A percentile compares a stretch with the other conserved stretches of the same genome.
These are phyloP conservation scores for Phaeodactylum tricornutum DNA, from an alignment of 108 stramenopile genomes.

Conservation along the genomic window DNA sequence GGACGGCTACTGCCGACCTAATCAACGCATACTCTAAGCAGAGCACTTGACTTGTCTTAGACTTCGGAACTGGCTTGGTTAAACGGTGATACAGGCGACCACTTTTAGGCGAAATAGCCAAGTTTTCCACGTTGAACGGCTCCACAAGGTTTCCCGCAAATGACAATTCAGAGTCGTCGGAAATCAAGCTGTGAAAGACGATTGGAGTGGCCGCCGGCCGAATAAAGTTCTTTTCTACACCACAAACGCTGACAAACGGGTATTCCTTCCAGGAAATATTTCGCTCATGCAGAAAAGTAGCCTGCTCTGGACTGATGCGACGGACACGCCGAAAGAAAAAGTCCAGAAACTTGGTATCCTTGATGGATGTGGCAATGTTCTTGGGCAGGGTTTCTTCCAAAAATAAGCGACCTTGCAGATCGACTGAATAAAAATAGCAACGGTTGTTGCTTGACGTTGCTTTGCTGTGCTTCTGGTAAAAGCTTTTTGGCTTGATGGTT, in stretches of 20 bases:
- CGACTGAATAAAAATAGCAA: slow-evolving; percentile 39
- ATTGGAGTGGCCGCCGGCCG: slow-evolving; percentile 40
- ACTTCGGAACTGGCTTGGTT: background rate
- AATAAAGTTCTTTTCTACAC: slow-evolving; percentile 34
- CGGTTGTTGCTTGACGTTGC: too few species aligned
- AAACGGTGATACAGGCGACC: slow-evolving; percentile 31
- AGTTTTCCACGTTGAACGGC: slow-evolving; percentile 15
- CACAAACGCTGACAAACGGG: slow-evolving; percentile 37
- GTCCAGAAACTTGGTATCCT: slow-evolving; percentile 30
- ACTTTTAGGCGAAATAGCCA: slow-evolving; percentile 20
- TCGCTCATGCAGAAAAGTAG: slow-evolving; percentile 4
- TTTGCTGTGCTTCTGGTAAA: slow-evolving; percentile 16
- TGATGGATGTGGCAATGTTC: slow-evolving; percentile 47
- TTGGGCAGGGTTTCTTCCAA: slow-evolving; percentile 41
- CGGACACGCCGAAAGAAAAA: slow-evolving; percentile 32
- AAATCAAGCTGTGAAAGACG: slow-evolving; percentile 29
- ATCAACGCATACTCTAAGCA: slow-evolving; percentile 22
- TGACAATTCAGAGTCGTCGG: background rate
- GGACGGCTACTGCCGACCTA: slow-evolving; percentile 25
- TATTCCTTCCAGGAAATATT: slow-evolving; percentile 15
- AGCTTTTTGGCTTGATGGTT: slow-evolving; percentile 21
- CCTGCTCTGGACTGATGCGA: background rate
- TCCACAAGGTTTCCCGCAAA: slow-evolving; percentile 21
- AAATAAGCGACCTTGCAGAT: slow-evolving; percentile 36
- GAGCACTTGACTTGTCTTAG: background rate